Base-by-base conservation (phyloP, 225 moss, liverwort and hornwort genomes). In the Physcomitrium patens region DNA sequence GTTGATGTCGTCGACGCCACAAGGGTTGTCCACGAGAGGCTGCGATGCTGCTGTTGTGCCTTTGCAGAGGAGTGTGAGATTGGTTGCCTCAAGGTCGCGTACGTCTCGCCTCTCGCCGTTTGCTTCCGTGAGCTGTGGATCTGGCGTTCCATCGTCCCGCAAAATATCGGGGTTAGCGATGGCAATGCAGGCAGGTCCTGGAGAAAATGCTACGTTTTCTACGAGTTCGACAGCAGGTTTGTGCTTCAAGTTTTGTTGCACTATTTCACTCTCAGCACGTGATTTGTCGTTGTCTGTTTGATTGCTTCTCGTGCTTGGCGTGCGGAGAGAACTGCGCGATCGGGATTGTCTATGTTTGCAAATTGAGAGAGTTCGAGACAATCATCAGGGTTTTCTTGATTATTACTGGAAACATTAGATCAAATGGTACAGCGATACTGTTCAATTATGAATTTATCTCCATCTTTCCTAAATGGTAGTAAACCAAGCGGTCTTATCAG, bases 171-270 rank as follows among this genome's bases (percentile, higher is more conserved):
- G 43, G 50, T 7, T 20, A 4, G 13, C 64, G 43, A 63, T 52
- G 63, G 51, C 63, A 13, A 7, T 73, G 17, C 73, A 52, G 54
- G 22, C 63, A 28, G 63, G 53, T 28, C n/a, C 19, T 37, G 52
- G 63, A 50, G 37, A 73, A 12, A 54, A 54, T 22, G 53, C 63
- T 31, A 63, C 20, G 10, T 47, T 42, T 7, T 63, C 50, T 42
- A 51, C 63, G 51, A 54, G 52, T 51, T 63, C 64, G 63, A 51
- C 73, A 73, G 73, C 73, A 73, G 73, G 73, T 73, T 26, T 8
- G 60, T 60, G 28, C 31, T 4, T 37, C 31, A 37, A 1, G 5
- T 37, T 7, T 37, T 4, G 31, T 37, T 37, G 31, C 31, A 37
- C 7, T 37, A 7, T 5, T 60, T 12, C 28, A 1, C 16, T 31